Base-by-base conservation (phyloP, 106 monocot genomes). In the Apostasia shenzhenica region DNA sequence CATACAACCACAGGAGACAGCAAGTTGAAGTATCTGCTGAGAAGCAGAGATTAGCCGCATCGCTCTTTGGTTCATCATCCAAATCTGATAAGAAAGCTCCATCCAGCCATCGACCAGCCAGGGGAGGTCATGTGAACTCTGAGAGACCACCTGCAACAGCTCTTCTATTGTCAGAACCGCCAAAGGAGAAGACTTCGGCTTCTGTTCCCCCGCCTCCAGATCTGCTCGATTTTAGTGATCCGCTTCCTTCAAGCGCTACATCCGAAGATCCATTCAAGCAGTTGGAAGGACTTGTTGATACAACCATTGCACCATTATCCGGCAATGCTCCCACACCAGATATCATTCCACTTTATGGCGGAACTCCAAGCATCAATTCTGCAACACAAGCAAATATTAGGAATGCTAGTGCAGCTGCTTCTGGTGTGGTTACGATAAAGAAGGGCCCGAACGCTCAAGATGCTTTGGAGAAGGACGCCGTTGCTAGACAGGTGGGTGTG, bases 1-100 rank as follows among this genome's bases (percentile, higher is more conserved):
- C 78, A 63, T 55, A 77, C 51, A 75, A 72, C 68, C 74, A 89
- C 0, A 76, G 83, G 73, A 92, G 56, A 73, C 77, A 86, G 53
- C 57, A 74, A 45, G 80, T 65, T 47, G 88, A 90, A 69, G 77
- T 88, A 57, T 90, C 99, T 38, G 83, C 85, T 61, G 99, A 99
- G 73, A 99, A 99, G 71, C 99, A 99, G 66, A 87, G 61, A 76
- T 57, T 99, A 49, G 99, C 99, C 26, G 99, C 99, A 59, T 93
- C 99, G 11, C 72, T 99, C 13, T 99, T 99, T 67, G 99, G 99
- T 62, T 54, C 63, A 48, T 77, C 88, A 70, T 71, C 83, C 4
- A 95, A 82, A 76, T 72, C 67, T 57, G 87, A 83, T 48, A 89
- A 80, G 64, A 93, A 72, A 79, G n/a, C 78, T 47, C 59, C 75